phyloP scores from a whole-genome alignment of 495 filamentous ascomycete genomes.

The Parmelia sp. region DNA sequence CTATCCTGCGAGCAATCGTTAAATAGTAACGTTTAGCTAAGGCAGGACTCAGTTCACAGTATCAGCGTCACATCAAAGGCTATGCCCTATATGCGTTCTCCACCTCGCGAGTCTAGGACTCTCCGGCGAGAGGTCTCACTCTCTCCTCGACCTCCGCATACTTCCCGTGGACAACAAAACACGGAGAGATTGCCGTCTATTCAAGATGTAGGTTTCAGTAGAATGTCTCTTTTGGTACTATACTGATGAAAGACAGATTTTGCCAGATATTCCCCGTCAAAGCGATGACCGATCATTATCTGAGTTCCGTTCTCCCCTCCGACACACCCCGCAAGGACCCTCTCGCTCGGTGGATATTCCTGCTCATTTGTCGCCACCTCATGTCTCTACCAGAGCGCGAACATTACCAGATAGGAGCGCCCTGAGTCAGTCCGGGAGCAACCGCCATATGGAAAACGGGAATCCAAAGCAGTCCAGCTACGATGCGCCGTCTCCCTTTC shows the following conservation, averaged over 20 bases:
- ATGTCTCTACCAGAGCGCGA: conserved; percentile 3
- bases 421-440: conserved; percentile 4
- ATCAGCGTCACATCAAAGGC: neutral
- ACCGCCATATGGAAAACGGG: conserved; percentile 1
- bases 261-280: conserved; percentile 11
- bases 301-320: conserved; percentile 14
- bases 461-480: conserved; percentile 1
- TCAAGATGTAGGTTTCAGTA: neutral
- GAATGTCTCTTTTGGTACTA: neutral
- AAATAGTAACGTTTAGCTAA: neutral
- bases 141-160: conserved; percentile 8
- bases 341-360: conserved; percentile 12
- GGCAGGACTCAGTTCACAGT: neutral
- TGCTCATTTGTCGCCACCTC: conserved; percentile 17
- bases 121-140: conserved; percentile 11
- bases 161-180: neutral
- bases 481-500: neutral
- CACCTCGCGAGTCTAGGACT: conserved; percentile 5
- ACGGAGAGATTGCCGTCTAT: conserved; percentile 15
- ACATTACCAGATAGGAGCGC: neutral
- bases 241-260: conserved; percentile 2
- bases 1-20: neutral
- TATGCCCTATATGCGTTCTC: conserved; percentile 15
- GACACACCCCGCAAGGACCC: conserved; percentile 12
- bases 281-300: conserved; percentile 11